A percentile compares a stretch with the other conserved stretches of the same genome.
Evolutionary conservation across 1,284 basidiomycete species (phyloP).

Genomic region (Ustilago hordei): DNA sequence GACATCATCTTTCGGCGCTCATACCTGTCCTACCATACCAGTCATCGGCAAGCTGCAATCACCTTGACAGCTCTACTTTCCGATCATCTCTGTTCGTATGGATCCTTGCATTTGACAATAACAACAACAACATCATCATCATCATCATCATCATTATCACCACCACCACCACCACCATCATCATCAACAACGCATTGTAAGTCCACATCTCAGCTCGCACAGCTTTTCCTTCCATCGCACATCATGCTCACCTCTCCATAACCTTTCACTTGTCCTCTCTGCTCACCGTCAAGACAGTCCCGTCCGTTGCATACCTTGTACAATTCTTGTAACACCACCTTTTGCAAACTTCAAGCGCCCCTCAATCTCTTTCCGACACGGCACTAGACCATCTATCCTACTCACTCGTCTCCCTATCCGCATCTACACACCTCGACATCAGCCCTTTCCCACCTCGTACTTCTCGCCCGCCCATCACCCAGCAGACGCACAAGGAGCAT

Average conservation of each 20-base stretch:
- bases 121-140: conserved; percentile 6
- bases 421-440: background rate
- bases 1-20: conserved; percentile 8
- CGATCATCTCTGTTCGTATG: conserved; percentile 27
- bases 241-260: conserved; percentile 8
- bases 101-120: conserved; percentile 35
- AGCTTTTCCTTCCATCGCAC: background rate
- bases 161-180: conserved; percentile 1
- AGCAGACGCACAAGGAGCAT: background rate
- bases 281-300: conserved; percentile 16
- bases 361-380: background rate
- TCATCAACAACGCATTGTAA: conserved; percentile 28
- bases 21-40: conserved; percentile 30
- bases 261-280: background rate
- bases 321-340: conserved; percentile 51
- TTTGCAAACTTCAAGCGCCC: conserved; percentile 26
- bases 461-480: background rate
- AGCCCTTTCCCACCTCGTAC: background rate
- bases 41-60: conserved; percentile 33
- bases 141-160: background rate
- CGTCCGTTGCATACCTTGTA: conserved; percentile 49
- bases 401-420: background rate
- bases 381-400: conserved; percentile 26
- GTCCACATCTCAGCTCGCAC: background rate
- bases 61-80: conserved; percentile 19